A percentile compares a stretch with the other conserved stretches of the same genome.
Conservation (phyloP, 139 green algal genomes). For the Diplosphaera chodatii region DNA sequence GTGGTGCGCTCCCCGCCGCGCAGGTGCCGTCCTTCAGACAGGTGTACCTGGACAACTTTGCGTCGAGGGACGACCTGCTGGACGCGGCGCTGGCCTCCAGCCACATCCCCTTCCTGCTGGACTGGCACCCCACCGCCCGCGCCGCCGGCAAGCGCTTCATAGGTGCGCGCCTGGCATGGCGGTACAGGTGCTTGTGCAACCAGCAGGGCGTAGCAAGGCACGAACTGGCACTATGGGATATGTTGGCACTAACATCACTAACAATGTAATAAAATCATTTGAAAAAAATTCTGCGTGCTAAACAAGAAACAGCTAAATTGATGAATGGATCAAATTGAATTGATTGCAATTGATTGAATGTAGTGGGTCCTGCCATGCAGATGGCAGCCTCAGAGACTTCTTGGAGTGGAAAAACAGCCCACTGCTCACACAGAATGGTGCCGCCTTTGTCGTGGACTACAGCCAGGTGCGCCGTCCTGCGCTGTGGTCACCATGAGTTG, state of each 20-base stretch:
- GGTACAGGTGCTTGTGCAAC: no score
- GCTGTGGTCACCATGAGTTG: no score
- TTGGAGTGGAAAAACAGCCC: constrained; percentile 27
- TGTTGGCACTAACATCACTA: no score
- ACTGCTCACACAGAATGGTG: constrained; percentile 25
- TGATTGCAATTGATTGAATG: no score
- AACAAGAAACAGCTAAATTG: no score
- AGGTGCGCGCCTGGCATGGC: not conserved
- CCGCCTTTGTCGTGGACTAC: constrained; percentile 43
- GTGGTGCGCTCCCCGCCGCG: no score
- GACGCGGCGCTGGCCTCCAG: constrained; percentile 45
- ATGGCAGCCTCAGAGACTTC: constrained; percentile 53
- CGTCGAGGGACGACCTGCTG: constrained; percentile 46
- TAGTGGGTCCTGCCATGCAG: constrained; percentile 6
- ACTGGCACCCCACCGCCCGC: constrained; percentile 23
- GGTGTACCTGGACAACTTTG: constrained; percentile 38
- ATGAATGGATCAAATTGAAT: no score
- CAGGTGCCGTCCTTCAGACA: constrained; percentile 21
- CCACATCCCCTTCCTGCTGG: constrained; percentile 69
- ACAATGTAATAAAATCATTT: no score
- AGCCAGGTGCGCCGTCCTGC: no score
- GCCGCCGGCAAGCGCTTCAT: not conserved
- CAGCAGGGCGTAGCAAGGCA: no score
- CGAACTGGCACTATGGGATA: no score
- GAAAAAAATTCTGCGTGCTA: no score